Evolutionary conservation across 495 filamentous ascomycete genomes (phyloP).

Genomic region (Penicillium chermesinum): DNA sequence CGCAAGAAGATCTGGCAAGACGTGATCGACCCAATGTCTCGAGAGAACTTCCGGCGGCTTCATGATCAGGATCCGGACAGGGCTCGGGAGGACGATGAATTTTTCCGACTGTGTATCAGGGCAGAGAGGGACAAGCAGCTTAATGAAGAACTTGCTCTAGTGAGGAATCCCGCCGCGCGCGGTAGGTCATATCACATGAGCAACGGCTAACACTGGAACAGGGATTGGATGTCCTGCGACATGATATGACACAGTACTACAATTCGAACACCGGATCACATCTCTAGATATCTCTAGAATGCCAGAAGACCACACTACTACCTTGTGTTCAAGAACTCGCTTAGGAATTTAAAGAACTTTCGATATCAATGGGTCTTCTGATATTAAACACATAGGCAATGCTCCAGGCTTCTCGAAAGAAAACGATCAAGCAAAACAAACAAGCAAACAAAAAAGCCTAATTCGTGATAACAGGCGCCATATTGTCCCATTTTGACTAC

Average conservation of each 20-base stretch:
- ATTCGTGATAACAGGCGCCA: slow-evolving; percentile 26
- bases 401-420: no score
- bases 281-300: no score
- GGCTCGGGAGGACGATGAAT: slow-evolving; percentile 31
- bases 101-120: slow-evolving; percentile 27
- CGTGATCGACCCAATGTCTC: slow-evolving; percentile 53
- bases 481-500: slow-evolving; percentile 19
- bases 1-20: slow-evolving; percentile 51
- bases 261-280: not conserved
- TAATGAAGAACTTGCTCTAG: slow-evolving; percentile 22
- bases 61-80: slow-evolving; percentile 32
- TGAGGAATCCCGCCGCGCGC: no score
- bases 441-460: no score
- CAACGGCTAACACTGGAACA: slow-evolving; percentile 2
- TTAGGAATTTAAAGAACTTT: no score
- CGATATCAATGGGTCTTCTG: no score
- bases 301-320: no score
- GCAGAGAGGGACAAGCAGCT: slow-evolving; percentile 22
- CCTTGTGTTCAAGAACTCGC: no score
- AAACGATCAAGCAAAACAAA: no score
- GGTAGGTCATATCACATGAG: no score
- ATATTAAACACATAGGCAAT: no score
- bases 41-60: slow-evolving; percentile 44
- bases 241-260: slow-evolving; percentile 32
- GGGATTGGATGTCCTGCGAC: slow-evolving; percentile 25